Percentiles rank a stretch among this genome's conserved stretches.
Conservation (phyloP, 306 rosid species). For the Casuarina glauca region DNA sequence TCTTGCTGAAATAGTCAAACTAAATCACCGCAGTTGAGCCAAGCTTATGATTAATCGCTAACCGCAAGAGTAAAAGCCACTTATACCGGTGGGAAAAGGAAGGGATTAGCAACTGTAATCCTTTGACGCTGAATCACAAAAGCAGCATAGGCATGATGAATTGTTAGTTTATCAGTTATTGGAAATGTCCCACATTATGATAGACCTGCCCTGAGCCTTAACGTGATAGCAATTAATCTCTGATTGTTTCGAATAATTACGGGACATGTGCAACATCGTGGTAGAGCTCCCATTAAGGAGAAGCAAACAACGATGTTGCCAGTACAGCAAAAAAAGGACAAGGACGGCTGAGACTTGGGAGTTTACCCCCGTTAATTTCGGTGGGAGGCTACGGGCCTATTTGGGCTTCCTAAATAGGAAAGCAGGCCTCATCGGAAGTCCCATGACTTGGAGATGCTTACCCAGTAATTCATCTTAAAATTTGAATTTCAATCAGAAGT, state of each 20-base stretch:
- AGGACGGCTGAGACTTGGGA: too few species aligned
- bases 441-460: too few species aligned
- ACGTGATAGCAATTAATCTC: not conserved
- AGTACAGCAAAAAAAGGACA: too few species aligned
- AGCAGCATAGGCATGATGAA: not conserved
- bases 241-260: not conserved
- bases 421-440: too few species aligned
- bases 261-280: not conserved
- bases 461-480: too few species aligned
- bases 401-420: too few species aligned
- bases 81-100: not conserved
- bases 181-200: not conserved
- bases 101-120: not conserved
- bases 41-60: not conserved
- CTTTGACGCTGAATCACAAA: not conserved
- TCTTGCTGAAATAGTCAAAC: not conserved
- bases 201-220: not conserved
- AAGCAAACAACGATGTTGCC: not conserved
- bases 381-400: too few species aligned
- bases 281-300: not conserved
- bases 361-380: too few species aligned
- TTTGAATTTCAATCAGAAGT: too few species aligned
- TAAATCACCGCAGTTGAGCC: not conserved
- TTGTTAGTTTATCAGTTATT: constrained; percentile 4
- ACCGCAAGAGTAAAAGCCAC: not conserved